Evolutionary conservation across 176 grass and related monocot species (phyloP), one percentile per base, ranked within the genome.

Genomic region (Puya raimondii): DNA sequence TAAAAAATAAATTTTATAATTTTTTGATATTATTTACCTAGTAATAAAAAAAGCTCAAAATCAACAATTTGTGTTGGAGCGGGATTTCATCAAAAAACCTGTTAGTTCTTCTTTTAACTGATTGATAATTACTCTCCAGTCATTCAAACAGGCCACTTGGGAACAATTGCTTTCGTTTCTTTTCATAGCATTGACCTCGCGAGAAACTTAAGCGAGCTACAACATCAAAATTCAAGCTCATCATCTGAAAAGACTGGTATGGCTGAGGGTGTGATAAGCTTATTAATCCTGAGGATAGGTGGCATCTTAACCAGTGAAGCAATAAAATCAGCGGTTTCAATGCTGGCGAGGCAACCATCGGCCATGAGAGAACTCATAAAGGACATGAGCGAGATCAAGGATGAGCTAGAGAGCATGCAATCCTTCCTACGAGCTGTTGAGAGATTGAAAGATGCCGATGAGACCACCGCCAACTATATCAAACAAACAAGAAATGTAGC

Each of bases 371-470:
- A 54, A 69, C 49, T 79, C 4, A 65, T 79, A 20, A 14, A 68
- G 2, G 77, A 72, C 3, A 57, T 79, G 21, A 17, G 68, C 21
- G 29, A 56, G 14, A 71, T 79, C 48, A 79, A 79, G 58, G 69
- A 64, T 22, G 77, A 79, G 25, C 29, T 79, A 49, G 77, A 79
- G 59, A 65, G 77, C 59, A 64, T 79, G 69, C 61, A 79, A 6
- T 69, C 77, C 17, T 79, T 79, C 69, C 65, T 79, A 27, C 48
- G 68, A 17, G 21, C 56, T 1, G 58, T 23, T 8, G 77, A 79
- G 50, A 25, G 69, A 1, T 79, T 79, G 48, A 79, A 64, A 69
- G 67, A 71, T 15, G 42, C 48, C 10, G 68, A 79, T 25, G 68
- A 65, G 9, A 72, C 48, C 21, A 71, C 68, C 1, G 47, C 51